phyloP scores from a whole-genome alignment of 1,284 basidiomycete species.

The Ganoderma multipileum region DNA sequence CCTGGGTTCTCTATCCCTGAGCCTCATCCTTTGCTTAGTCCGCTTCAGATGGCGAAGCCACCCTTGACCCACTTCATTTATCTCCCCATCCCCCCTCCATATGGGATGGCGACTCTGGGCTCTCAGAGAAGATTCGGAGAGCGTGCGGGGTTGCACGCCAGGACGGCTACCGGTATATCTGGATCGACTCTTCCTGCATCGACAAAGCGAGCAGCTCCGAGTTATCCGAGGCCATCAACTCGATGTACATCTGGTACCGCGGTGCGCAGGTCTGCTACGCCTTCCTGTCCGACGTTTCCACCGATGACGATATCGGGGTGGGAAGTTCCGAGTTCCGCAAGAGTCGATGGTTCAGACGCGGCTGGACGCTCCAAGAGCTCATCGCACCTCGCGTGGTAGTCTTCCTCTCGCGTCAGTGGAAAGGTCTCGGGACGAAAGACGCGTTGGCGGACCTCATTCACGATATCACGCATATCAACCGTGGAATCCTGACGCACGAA shows the following conservation, averaged over 20 bases:
- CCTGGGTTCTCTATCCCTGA: not conserved
- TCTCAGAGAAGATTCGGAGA: constrained; percentile 6
- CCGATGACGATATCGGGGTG: not conserved
- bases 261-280: constrained; percentile 11
- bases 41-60: not conserved
- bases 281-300: constrained; percentile 8
- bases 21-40: not conserved
- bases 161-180: constrained; percentile 4
- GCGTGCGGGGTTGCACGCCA: not conserved
- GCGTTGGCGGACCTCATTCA: not conserved
- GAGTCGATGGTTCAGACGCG: not conserved
- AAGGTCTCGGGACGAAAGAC: not conserved
- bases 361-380: constrained; percentile 16
- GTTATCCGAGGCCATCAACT: constrained; percentile 17
- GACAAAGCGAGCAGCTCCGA: constrained; percentile 16
- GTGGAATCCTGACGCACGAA: not conserved
- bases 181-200: constrained; percentile 18
- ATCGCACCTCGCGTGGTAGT: constrained; percentile 6
- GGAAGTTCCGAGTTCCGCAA: not conserved
- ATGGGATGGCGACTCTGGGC: not conserved
- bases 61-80: not conserved
- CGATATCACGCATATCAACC: not conserved
- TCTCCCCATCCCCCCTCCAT: not conserved
- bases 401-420: constrained; percentile 5
- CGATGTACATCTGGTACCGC: constrained; percentile 12